Base-by-base conservation (phyloP, 1,139 yeast genomes). In the Saccharomyces pastorianus region DNA sequence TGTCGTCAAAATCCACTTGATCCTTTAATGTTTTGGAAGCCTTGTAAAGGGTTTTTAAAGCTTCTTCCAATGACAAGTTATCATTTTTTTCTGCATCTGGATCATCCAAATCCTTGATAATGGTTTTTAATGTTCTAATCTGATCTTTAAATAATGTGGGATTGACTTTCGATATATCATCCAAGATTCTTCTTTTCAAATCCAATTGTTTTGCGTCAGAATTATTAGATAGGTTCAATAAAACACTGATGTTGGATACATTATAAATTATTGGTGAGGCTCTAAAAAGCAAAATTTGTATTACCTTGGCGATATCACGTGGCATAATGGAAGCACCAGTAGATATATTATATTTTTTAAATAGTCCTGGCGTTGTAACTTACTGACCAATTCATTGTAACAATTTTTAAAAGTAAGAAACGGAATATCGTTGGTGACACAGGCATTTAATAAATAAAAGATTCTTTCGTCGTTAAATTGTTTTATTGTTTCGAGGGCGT, bases 131-230 rank as follows among this genome's bases (percentile, higher is more conserved):
- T 8, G 77, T 76, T 13, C 75, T 71, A 3, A 85, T 73, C 62
- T 87, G 87, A 46, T 78, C 77, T 60, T 80, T 80, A 66, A 88
- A 79, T 1, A 85, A 81, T 17, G 79, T 78, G 0, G 96, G 96
- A 49, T 80, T 75, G 3, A 78, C 74, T 2, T 70, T 64, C 0
- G 96, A 84, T 6, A 88, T 78, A 44, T 80, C 76, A 57, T 81
- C 83, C 31, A 89, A 71, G 6, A 87, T 53, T 50, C 55, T 61
- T n/a, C 65, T 80, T 51, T 63, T 66, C 44, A 63, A 34, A 0
- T 89, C 78, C 1, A 73, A 62, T 1, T 69, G 61, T 31, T 69
- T 64, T 55, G 73, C 69, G 8, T 69, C 66, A 48, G 71, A 68
- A 1, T 63, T 73, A 52, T 76, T 76, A 5, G 83, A 74, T 31